phyloP scores from a whole-genome alignment of 257 asterid genomes.

The Petrea volubilis region DNA sequence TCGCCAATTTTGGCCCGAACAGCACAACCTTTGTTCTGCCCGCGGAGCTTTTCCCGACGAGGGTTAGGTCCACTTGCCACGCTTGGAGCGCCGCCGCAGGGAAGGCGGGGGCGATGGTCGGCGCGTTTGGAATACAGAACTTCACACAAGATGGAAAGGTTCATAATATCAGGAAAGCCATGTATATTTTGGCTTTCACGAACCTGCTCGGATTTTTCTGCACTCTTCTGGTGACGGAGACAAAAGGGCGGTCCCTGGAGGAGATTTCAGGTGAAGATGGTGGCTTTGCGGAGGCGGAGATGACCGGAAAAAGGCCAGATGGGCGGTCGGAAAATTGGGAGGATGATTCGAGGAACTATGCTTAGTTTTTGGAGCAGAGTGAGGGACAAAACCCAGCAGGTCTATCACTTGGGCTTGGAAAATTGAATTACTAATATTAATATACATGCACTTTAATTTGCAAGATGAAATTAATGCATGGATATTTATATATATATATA shows the following conservation, averaged over 20 bases:
- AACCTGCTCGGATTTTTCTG: conserved; percentile 38
- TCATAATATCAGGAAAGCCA: conserved; percentile 26
- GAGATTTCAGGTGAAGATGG: conserved; percentile 45
- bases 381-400: background rate
- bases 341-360: conserved; percentile 22
- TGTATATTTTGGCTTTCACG: conserved; percentile 31
- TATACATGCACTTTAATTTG: background rate
- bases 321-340: conserved; percentile 29
- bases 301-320: background rate
- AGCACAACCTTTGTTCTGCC: conserved; percentile 49
- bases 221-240: conserved; percentile 40
- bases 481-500: no score
- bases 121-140: conserved; percentile 43
- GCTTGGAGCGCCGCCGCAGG: conserved; percentile 47
- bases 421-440: background rate
- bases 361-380: background rate
- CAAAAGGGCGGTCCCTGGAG: conserved; percentile 43
- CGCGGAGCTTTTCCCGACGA: conserved; percentile 47
- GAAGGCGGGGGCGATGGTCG: conserved; percentile 48
- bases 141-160: conserved; percentile 32
- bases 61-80: conserved; percentile 44
- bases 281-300: conserved; percentile 10
- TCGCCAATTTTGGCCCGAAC: conserved; percentile 50
- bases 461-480: background rate
- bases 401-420: conserved; percentile 22